Evolutionary conservation across 2,329 filamentous ascomycete genomes (phyloP), one percentile per base, ranked within the genome.

Genomic region (Cladophialophora carrionii): DNA sequence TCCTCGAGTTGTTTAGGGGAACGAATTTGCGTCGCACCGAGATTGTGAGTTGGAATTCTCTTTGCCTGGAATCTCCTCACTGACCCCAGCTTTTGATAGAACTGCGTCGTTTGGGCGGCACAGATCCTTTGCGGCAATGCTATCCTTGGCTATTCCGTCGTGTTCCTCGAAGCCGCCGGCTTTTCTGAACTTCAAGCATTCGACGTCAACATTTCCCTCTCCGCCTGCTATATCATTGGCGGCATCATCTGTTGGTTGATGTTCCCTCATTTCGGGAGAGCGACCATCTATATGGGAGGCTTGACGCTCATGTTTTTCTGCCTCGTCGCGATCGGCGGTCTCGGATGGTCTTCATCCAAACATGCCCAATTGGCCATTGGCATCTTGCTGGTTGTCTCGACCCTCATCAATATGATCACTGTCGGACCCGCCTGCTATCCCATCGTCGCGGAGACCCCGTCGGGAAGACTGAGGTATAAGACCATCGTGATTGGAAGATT

Each of bases 371-470:
- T 75, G 34, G 77, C 77, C 2, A 71, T 79, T 14, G 77, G 75
- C 1, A 72, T 77, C 34, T 52, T 70, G 62, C 26, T 85, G 43
- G 80, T 87, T 59, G 71, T 83, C 55, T 86, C 82, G 71, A 83
- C 83, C 0, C 83, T 86, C 54, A 77, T 81, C 2, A 87, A 86
- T 72, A 83, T 82, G 70, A 78, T 82, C 61, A 82, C 83, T 1
- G 79, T 86, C 12, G 85, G 84, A 0, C 84, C 84, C 0, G 79
- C 85, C 7, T 81, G 81, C 4, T 86, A 85, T 72, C 79, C 80
- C 0, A 74, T 86, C 43, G 76, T 85, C 10, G 80, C 83, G 0
- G 84, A 86, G 68, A 78, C 83, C 3, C 83, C 83, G 0, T 84
- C 83, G 0, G 82, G 81, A 0, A 79, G 84, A 8, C 79, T 86